These are phyloP conservation scores for Harringtonia lauricola DNA, from an alignment of 2,329 filamentous ascomycete genomes.

Conservation along the genomic window DNA sequence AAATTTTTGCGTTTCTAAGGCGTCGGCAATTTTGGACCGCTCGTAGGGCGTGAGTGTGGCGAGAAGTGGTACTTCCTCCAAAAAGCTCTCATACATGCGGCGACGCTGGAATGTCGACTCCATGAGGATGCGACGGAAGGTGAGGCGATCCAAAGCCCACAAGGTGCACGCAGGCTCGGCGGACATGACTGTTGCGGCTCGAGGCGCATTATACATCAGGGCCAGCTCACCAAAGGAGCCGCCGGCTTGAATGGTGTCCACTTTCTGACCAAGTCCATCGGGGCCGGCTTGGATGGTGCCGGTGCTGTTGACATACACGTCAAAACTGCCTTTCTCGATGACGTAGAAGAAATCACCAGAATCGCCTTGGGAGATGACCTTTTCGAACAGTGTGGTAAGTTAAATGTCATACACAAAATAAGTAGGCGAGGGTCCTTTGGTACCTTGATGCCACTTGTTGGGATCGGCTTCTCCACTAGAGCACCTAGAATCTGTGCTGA, in stretches of 20 bases:
- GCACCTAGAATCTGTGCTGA: slow-evolving; percentile 78
- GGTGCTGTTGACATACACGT: slow-evolving; percentile 75
- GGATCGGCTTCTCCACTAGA: slow-evolving; percentile 88
- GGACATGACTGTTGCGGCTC: slow-evolving; percentile 86
- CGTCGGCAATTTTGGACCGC: slow-evolving; percentile 93
- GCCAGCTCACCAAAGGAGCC: slow-evolving; percentile 95
- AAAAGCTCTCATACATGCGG: slow-evolving; percentile 93
- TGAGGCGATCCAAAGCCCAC: slow-evolving; percentile 91
- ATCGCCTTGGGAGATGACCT: slow-evolving; percentile 93
- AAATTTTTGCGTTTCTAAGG: slow-evolving; percentile 83
- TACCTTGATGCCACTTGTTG: slow-evolving; percentile 72
- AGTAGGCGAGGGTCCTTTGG: slow-evolving; percentile 6
- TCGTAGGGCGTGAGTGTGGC: slow-evolving; percentile 80
- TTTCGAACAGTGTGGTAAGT: slow-evolving; percentile 12
- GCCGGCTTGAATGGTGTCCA: slow-evolving; percentile 72
- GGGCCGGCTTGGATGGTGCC: slow-evolving; percentile 70
- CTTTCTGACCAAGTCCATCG: slow-evolving; percentile 73
- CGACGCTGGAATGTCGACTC: slow-evolving; percentile 93
- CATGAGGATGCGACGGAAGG: slow-evolving; percentile 96
- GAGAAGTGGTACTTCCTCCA: slow-evolving; percentile 85
- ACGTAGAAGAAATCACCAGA: slow-evolving; percentile 97
- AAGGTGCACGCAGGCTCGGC: slow-evolving; percentile 68
- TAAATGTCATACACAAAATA: too few relatives aligned
- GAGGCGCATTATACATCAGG: slow-evolving; percentile 96
- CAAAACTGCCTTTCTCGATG: slow-evolving; percentile 82